A percentile compares a stretch with the other conserved stretches of the same genome.
phyloP scores from a whole-genome alignment of 805 yeast genomes.

The Priceomyces melissophilus region DNA sequence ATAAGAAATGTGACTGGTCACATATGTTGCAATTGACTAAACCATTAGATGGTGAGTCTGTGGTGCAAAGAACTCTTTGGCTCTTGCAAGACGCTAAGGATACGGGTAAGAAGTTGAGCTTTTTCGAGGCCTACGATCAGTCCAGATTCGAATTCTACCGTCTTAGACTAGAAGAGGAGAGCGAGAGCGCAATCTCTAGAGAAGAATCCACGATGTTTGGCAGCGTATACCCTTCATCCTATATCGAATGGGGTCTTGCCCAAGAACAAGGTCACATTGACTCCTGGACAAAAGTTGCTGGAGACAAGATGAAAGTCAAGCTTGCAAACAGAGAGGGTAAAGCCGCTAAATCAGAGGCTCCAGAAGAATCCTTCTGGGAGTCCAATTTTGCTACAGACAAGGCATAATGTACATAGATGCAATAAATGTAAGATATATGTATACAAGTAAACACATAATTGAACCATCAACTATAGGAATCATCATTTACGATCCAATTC shows the following conservation, averaged over 20 bases:
- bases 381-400: constrained; percentile 6
- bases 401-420: no score
- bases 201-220: constrained; percentile 91
- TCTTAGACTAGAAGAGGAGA: constrained; percentile 78
- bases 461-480: no score
- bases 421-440: no score
- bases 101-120: constrained; percentile 21
- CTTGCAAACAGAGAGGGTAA: constrained; percentile 41
- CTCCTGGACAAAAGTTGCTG: constrained; percentile 71
- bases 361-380: constrained; percentile 9
- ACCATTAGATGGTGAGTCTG: constrained; percentile 80
- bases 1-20: constrained; percentile 68
- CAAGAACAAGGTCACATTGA: constrained; percentile 70
- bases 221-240: constrained; percentile 60
- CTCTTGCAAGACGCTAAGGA: constrained; percentile 23
- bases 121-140: constrained; percentile 73
- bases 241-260: constrained; percentile 64
- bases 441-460: no score
- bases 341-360: constrained; percentile 12
- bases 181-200: constrained; percentile 63
- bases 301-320: constrained; percentile 54
- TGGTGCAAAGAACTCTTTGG: constrained; percentile 44
- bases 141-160: constrained; percentile 88
- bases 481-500: no score
- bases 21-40: constrained; percentile 66